phyloP scores from a whole-genome alignment of 2,329 filamentous ascomycete species.

The Clarireedia homoeocarpa region DNA sequence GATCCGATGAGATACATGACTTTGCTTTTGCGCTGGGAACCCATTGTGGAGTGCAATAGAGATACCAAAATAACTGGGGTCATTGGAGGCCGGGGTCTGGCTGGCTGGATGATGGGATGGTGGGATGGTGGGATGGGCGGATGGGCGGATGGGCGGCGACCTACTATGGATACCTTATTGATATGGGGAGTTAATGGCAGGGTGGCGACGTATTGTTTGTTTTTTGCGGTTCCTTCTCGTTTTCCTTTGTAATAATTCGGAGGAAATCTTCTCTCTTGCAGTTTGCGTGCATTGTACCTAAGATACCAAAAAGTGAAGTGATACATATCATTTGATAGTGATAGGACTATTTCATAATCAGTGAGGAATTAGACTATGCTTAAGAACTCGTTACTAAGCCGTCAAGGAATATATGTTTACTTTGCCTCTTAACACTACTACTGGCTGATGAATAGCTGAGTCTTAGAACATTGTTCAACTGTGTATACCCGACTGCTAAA shows the following conservation, averaged over 20 bases:
- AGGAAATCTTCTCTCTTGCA: not conserved
- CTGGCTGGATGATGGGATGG: not conserved
- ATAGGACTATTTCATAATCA: not conserved
- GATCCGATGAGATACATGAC: slow-evolving; percentile 7
- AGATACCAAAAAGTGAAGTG: slow-evolving; percentile 7
- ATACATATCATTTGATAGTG: not conserved
- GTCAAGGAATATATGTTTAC: too few species aligned
- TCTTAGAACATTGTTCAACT: too few species aligned
- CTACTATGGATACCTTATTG: not conserved
- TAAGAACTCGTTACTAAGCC: not conserved
- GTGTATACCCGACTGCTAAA: too few species aligned
- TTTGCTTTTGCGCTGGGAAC: not conserved
- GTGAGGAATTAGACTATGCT: not conserved
- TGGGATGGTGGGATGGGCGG: not conserved
- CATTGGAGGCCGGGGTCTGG: not conserved
- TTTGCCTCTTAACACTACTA: too few species aligned
- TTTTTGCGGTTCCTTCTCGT: not conserved
- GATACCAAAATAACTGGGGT: not conserved
- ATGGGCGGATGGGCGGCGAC: not conserved
- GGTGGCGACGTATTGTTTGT: not conserved
- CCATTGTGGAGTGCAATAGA: not conserved
- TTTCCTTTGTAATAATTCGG: not conserved
- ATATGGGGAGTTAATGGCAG: slow-evolving; percentile 10
- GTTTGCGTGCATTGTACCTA: slow-evolving; percentile 1
- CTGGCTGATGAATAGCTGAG: too few species aligned